Base-by-base conservation (phyloP, 495 filamentous ascomycete species). In the Rhypophila decipiens region DNA sequence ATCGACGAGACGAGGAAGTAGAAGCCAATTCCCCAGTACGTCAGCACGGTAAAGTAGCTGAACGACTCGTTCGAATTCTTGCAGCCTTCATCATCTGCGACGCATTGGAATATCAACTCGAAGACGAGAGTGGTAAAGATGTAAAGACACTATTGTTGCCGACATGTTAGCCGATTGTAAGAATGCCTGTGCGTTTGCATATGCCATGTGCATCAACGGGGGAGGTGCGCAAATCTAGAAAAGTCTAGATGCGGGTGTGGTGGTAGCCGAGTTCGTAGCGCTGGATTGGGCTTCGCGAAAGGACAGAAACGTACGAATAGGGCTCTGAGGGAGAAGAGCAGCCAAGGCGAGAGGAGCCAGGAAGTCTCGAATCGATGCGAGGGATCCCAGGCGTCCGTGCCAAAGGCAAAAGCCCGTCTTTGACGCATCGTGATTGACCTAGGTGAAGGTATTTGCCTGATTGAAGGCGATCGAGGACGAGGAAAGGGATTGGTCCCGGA, bases 1-100 rank as follows among this genome's bases (percentile, higher is more conserved):
- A 78, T 39, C 3, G 79, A 68, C 0, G 79, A 66, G 46, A 82
- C 65, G 15, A 79, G 68, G 62, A 83, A 83, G 71, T 93, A 94
- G 69, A 90, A 91, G 17, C 73, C 82, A 18, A 90, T 55, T 0
- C 86, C 85, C 85, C 86, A 91, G 71, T 85, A 90, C 4, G 82
- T 85, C 31, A 78, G 70, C 41, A 86, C 63, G 4, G 88, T 94
- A 71, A 94, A 94, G 75, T 77, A 94, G 52, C 79, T 84, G 73
- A 91, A 93, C 40, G 68, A 68, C 35, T 69, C 60, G 22, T 67
- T 66, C 53, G 58, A 70, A 2, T 49, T 44, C 4, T 12, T 18
- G 59, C 59, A 63, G 11, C 56, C 56, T 21, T 60, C 42, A 2
- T 5, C 19, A 9, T 12, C 31, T 29, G 23, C 37, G 43, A 37